phyloP scores from a whole-genome alignment of 75 land plant genomes.

The Gnetum montanum region DNA sequence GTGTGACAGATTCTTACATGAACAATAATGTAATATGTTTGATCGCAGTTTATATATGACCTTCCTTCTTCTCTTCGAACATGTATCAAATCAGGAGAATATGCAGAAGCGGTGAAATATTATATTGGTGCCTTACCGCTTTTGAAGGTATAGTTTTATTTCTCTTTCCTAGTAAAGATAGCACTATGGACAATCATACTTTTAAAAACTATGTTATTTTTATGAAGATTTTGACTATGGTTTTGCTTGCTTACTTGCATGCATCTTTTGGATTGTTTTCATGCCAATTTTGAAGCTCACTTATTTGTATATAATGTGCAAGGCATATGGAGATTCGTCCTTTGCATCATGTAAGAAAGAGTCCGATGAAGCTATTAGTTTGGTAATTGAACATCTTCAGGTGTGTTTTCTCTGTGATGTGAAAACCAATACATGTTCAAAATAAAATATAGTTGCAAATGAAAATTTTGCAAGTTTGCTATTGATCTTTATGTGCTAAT shows the following conservation, averaged over 20 bases:
- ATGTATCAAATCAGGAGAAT: conserved; percentile 79
- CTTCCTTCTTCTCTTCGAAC: conserved; percentile 75
- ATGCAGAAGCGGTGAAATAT: conserved; percentile 85
- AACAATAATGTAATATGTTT: background rate
- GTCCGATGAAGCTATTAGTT: conserved; percentile 74
- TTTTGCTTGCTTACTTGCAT: conserved; percentile 1
- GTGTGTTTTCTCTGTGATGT: conserved; percentile 25
- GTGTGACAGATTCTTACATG: background rate
- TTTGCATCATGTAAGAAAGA: conserved; percentile 81
- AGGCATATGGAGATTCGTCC: conserved; percentile 93
- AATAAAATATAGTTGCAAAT: too few species aligned
- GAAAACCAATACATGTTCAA: too few species aligned
- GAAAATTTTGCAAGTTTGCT: too few species aligned
- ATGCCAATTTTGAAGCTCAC: background rate
- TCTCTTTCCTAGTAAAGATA: background rate
- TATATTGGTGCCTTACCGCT: conserved; percentile 88
- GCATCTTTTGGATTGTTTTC: too few species aligned
- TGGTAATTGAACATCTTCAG: conserved; percentile 60
- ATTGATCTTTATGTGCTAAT: too few species aligned
- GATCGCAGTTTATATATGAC: conserved; percentile 89
- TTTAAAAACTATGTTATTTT: background rate
- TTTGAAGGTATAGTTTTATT: conserved; percentile 51
- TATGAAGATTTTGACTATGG: background rate
- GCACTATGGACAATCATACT: too few species aligned
- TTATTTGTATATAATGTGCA: conserved; percentile 3